These are phyloP conservation scores for Acmispon strigosus DNA, from an alignment of 306 rosid genomes.

Conservation along the genomic window DNA sequence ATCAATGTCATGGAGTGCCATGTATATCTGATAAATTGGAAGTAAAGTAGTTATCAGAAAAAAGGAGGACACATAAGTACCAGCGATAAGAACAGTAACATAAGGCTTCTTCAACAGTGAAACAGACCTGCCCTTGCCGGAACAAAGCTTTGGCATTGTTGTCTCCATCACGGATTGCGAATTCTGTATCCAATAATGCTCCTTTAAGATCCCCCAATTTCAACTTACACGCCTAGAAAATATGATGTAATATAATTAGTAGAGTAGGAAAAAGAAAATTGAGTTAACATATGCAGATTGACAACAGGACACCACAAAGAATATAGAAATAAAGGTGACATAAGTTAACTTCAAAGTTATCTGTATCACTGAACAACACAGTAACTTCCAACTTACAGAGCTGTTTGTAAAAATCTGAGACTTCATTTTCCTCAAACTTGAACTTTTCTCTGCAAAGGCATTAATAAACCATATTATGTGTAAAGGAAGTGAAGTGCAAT, in stretches of 20 bases:
- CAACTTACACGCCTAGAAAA: conserved; percentile 77
- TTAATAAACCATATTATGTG: neutral
- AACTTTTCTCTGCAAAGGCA: conserved; percentile 60
- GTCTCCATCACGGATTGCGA: conserved; percentile 88
- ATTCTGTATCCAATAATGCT: conserved; percentile 85
- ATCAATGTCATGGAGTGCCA: conserved; percentile 84
- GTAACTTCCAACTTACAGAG: conserved; percentile 55
- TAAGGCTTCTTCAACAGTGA: neutral
- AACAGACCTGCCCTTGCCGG: conserved; percentile 95
- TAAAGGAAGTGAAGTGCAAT: neutral
- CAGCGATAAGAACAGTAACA: neutral
- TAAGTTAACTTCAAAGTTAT: neutral
- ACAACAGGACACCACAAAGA: conserved; percentile 6
- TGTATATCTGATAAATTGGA: conserved; percentile 48
- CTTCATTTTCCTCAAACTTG: conserved; percentile 67
- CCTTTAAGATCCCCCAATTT: conserved; percentile 86
- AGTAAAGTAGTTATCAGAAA: conserved; percentile 13
- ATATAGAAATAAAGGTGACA: neutral
- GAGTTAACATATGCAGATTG: neutral
- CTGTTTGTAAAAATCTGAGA: conserved; percentile 92
- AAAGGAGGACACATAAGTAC: neutral
- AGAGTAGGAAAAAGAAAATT: neutral
- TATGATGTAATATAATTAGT: neutral
- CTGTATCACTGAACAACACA: neutral
- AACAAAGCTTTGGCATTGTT: conserved; percentile 89